phyloP scores from a whole-genome alignment of 164 flowering plant species.

The Chimonanthus praecox region DNA sequence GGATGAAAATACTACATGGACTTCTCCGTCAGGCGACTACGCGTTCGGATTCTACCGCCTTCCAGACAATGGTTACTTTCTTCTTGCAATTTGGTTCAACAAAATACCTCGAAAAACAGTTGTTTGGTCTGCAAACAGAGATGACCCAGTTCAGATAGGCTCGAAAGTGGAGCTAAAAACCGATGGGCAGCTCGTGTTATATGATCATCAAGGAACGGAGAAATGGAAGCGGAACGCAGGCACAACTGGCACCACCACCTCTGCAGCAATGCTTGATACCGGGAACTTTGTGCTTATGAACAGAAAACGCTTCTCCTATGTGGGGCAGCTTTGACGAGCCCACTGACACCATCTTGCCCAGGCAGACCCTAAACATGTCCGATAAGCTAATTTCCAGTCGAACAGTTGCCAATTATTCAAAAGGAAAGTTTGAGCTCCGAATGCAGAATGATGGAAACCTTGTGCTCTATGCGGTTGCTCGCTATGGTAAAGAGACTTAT shows the following conservation, averaged over 20 bases:
- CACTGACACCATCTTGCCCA: conserved; percentile 36
- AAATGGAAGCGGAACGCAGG: conserved; percentile 9
- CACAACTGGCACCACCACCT: conserved; percentile 1
- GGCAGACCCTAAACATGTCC: conserved; percentile 13
- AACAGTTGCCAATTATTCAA: conserved; percentile 21
- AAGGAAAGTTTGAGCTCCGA: conserved; percentile 19
- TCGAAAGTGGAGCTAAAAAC: conserved; percentile 25
- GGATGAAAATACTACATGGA: conserved; percentile 16
- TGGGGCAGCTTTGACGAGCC: conserved; percentile 38
- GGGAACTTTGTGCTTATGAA: conserved; percentile 36
- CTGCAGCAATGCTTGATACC: conserved; percentile 36
- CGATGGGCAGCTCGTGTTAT: conserved; percentile 19
- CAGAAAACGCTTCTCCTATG: neutral
- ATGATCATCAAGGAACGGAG: conserved; percentile 11
- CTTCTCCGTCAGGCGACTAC: conserved; percentile 32
- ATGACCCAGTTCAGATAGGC: conserved; percentile 16
- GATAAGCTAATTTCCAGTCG: neutral
- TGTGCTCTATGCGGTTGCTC: conserved; percentile 17
- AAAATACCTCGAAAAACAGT: conserved; percentile 28
- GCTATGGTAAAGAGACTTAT: neutral
- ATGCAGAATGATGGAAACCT: conserved; percentile 24
- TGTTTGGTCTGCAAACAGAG: conserved; percentile 31
- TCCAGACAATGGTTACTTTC: neutral
- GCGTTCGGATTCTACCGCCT: conserved; percentile 29
- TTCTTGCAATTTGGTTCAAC: conserved; percentile 34